A percentile compares a stretch with the other conserved stretches of the same genome.
phyloP scores from a whole-genome alignment of 306 rosid genomes.

The Gillenia trifoliata region DNA sequence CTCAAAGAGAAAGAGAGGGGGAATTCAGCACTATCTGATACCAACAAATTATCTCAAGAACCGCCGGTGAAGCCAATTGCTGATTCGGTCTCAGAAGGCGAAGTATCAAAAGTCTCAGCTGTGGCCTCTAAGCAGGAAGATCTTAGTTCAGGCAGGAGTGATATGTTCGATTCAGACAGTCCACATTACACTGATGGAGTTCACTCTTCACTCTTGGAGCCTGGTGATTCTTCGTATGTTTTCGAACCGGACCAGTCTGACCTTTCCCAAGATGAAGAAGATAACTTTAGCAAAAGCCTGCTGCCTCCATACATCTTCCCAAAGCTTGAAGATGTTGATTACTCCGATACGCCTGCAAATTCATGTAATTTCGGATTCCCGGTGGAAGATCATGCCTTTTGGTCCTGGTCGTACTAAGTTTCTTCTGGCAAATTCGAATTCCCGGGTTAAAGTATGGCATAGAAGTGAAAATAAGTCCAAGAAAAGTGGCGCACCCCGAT shows the following conservation, averaged over 20 bases:
- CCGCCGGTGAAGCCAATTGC: constrained; percentile 13
- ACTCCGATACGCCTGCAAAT: constrained; percentile 52
- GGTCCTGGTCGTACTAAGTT: constrained; percentile 64
- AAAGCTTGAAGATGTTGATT: constrained; percentile 55
- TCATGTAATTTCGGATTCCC: constrained; percentile 58
- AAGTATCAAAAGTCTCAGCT: constrained; percentile 46
- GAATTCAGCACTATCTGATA: constrained; percentile 25
- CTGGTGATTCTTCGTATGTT: constrained; percentile 52
- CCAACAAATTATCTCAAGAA: constrained; percentile 30
- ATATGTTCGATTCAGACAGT: constrained; percentile 66
- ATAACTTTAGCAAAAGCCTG: constrained; percentile 38
- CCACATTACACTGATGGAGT: constrained; percentile 57
- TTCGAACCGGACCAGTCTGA: constrained; percentile 70
- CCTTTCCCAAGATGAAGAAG: constrained; percentile 75
- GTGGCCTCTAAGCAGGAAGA: constrained; percentile 54
- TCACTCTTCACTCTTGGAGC: constrained; percentile 48
- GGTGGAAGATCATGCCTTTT: constrained; percentile 67
- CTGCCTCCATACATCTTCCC: constrained; percentile 56
- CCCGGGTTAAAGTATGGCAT: constrained; percentile 17
- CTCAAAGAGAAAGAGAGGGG: constrained; percentile 33
- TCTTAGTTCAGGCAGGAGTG: constrained; percentile 57
- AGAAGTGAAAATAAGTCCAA: constrained; percentile 15
- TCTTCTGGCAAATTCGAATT: constrained; percentile 5
- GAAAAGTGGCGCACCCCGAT: constrained; percentile 17
- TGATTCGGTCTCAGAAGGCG: constrained; percentile 44